These are phyloP conservation scores for Primulina huaijiensis DNA, from an alignment of 257 asterid species.

Conservation along the genomic window DNA sequence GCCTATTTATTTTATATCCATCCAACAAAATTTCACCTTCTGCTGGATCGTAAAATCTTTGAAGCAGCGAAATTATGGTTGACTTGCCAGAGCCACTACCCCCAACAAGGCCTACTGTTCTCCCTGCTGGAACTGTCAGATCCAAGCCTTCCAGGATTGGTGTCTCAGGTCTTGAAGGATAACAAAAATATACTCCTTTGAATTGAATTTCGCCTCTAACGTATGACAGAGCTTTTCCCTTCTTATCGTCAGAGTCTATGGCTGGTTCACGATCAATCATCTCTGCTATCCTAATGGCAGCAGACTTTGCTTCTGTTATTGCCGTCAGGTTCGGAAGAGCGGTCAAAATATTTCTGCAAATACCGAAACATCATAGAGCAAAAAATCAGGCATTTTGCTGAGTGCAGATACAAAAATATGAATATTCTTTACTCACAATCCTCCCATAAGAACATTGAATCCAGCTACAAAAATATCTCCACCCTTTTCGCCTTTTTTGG, in stretches of 20 bases:
- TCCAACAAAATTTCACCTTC: background rate
- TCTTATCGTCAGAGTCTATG: slow-evolving; percentile 63
- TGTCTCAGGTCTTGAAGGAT: slow-evolving; percentile 69
- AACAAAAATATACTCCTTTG: slow-evolving; percentile 57
- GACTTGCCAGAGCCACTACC: slow-evolving; percentile 12
- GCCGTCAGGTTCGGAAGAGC: slow-evolving; percentile 85
- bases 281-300: slow-evolving; percentile 64
- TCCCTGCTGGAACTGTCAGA: slow-evolving; percentile 58
- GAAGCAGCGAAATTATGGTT: background rate
- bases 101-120: slow-evolving; percentile 67
- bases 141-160: slow-evolving; percentile 56
- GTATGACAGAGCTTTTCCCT: slow-evolving; percentile 76
- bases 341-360: slow-evolving; percentile 59
- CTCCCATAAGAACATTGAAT: slow-evolving; percentile 84
- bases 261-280: slow-evolving; percentile 62
- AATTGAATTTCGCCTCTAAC: slow-evolving; percentile 77
- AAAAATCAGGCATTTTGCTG: background rate
- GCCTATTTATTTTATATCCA: slow-evolving; percentile 5
- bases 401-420: background rate
- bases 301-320: slow-evolving; percentile 69
- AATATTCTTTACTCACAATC: slow-evolving; percentile 48
- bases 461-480: slow-evolving; percentile 83
- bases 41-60: background rate
- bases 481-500: slow-evolving; percentile 65
- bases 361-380: background rate